Base-by-base conservation (phyloP, 306 rosid genomes). In the Mimosa pudica region DNA sequence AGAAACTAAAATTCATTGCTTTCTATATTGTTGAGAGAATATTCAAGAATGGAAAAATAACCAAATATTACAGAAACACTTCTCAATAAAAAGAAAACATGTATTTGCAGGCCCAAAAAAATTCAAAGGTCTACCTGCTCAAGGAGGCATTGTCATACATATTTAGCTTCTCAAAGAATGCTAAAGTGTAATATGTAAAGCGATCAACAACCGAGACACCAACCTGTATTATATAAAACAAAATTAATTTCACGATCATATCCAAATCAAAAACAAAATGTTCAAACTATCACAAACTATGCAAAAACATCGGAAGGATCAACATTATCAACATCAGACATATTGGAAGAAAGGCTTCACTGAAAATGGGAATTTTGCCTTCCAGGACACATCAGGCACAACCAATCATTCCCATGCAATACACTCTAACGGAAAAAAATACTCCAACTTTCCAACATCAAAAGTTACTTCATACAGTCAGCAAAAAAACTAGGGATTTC, bases 131-230 rank as follows among this genome's bases (percentile, higher is more conserved):
- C 18, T 83, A 95, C 99, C 98, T 91, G 93, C 86, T 93, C 83
- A 95, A 80, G 20, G 99, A 95, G 82, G 97, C 93, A 83, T 95
- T 91, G 83, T 90, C 97, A 81, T 91, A 90, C 92, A 95, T 93
- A 86, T 92, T 95, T 74, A 95, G 89, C 82, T 79, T 89, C 92
- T 95, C 98, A 80, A 95, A 95, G 87, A 95, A 93, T 64, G 94
- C 92, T 48, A 93, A 97, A 3, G 99, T 93, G 89, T 91, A 95
- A 81, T 80, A 95, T 12, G 99, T 95, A 81, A 93, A 93, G 78
- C 99, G 98, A 79, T 95, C 99, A 42, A 95, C 98, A 76, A 95
- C 99, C 33, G 98, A 93, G 69, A 95, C 99, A 60, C 99, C 98
- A 81, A 95, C 94, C 98, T 91, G 87, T 52, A 82, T 73, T 14